A percentile compares a stretch with the other conserved stretches of the same genome.
phyloP scores from a whole-genome alignment of 257 asterid genomes.

The Scutellaria baicalensis region DNA sequence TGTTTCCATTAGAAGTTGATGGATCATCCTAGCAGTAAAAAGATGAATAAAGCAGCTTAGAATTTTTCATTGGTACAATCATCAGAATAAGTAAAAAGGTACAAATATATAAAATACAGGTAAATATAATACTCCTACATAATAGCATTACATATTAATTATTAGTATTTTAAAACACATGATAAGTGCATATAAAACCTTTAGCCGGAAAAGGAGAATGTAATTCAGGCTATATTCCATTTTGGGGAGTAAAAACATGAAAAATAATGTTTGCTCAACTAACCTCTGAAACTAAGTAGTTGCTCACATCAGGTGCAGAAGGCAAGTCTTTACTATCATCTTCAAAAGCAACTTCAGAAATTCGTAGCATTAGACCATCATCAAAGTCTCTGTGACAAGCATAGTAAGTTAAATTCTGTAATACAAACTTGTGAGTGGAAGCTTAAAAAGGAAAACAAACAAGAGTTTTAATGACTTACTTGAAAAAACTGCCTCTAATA shows the following conservation, averaged over 20 bases:
- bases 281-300: conserved; percentile 78
- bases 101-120: neutral
- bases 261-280: conserved; percentile 11
- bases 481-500: conserved; percentile 87
- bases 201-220: neutral
- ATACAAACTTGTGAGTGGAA: conserved; percentile 7
- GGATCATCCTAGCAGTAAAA: conserved; percentile 63
- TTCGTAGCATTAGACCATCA: conserved; percentile 68
- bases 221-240: neutral
- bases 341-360: conserved; percentile 71
- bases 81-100: neutral
- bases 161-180: neutral
- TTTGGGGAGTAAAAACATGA: neutral
- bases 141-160: neutral
- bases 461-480: conserved; percentile 42
- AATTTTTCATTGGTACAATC: neutral
- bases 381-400: conserved; percentile 74
- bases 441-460: conserved; percentile 8
- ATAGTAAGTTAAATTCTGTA: conserved; percentile 18
- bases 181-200: neutral
- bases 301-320: conserved; percentile 82
- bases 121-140: neutral
- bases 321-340: conserved; percentile 54
- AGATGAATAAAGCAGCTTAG: conserved; percentile 7
- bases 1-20: conserved; percentile 57